Evolutionary conservation across 176 grass and related monocot genomes (phyloP), one percentile per base, ranked within the genome.

Genomic region (Aechmea fasciata): DNA sequence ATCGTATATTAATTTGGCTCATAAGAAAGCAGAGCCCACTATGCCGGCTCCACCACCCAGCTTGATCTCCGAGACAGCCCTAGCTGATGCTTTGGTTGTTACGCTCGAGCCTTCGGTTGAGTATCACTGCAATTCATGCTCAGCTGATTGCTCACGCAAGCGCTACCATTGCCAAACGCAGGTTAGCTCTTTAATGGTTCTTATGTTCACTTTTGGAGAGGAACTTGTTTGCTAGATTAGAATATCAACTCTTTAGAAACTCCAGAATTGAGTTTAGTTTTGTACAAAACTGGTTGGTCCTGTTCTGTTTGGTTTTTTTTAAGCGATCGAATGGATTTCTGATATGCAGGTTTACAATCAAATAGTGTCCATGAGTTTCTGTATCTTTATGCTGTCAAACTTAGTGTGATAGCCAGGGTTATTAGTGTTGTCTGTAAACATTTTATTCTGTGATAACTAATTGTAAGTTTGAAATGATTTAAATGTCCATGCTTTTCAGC

Each of bases 61-160:
- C 28, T 83, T 92, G 50, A 71, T 87, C 78, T 85, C 80, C 69
- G 89, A 97, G 74, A 81, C 89, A 77, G 70, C 69, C 70, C 77
- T 92, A 47, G 54, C 73, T 71, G 93, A 97, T 75, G 86, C 89
- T 81, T 74, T 84, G 41, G 23, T 86, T 63, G 75, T 73, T 68
- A 77, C 83, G 18, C 77, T 75, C 18, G 92, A 91, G 70, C 88
- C 92, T 67, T 96, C 92, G 14, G 89, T 97, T 53, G 95, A 93
- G 69, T 99, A 99, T 63, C 95, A 99, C 41, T 99, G 95, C 72
- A 99, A 99, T 71, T 99, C 90, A 9, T 99, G 95, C 53, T 87
- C 89, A 65, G 95, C 83, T 83, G 95, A 99, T 90, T 99, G 95
- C 70, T 99, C 95, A 28, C 81, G 80, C 65, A 93, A 90, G 59